Base-by-base conservation (phyloP, 805 yeast genomes). In the Alloascoidea hylecoeti region DNA sequence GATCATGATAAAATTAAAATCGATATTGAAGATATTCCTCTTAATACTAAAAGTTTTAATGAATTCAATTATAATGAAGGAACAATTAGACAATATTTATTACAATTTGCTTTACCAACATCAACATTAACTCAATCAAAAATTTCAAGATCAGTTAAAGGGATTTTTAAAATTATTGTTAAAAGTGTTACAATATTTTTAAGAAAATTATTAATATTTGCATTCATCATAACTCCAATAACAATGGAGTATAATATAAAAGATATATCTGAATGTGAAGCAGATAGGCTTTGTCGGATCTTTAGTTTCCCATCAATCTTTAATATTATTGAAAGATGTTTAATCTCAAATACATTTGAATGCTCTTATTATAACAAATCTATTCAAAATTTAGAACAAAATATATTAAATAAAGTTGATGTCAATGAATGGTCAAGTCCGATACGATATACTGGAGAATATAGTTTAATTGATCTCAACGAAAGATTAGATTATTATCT, bases 391-490 rank as follows among this genome's bases (percentile, higher is more conserved):
- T n/a, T n/a, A n/a, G n/a, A n/a, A n/a, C n/a, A n/a, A n/a, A n/a
- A n/a, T n/a, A n/a, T n/a, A n/a, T n/a, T n/a, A n/a, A n/a, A n/a
- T n/a, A n/a, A n/a, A n/a, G n/a, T n/a, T n/a, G n/a, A n/a, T n/a
- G n/a, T n/a, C n/a, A n/a, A n/a, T n/a, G n/a, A n/a, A n/a, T n/a
- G n/a, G n/a, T n/a, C n/a, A n/a, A n/a, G n/a, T n/a, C n/a, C n/a
- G n/a, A n/a, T n/a, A n/a, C n/a, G n/a, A 23, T 23, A 23, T n/a
- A 9, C 30, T 23, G 30, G 30, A 23, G 30, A 23, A n/a, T 23
- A 23, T n/a, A 23, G n/a, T 23, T n/a, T 23, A n/a, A 23, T 23
- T 9, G n/a, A 9, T 23, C 30, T 23, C 9, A 23, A 23, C n/a
- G 30, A 23, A n/a, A 23, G 30, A n/a, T n/a, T 23, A n/a, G 30